phyloP scores from a whole-genome alignment of 306 rosid genomes.

The Quercus bicolor region DNA sequence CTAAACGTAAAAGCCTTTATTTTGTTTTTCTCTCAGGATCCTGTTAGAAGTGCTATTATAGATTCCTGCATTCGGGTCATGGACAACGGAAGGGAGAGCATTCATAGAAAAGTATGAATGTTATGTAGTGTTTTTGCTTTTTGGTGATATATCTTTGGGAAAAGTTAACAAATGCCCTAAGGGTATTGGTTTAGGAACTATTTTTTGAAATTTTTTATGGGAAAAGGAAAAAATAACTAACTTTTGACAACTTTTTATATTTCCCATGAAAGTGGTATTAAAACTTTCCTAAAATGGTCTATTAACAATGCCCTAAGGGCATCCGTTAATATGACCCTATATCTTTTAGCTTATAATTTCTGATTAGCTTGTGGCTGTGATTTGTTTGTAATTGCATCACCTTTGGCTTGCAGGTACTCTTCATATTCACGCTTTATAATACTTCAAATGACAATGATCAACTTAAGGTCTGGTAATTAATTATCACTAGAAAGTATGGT shows the following conservation, averaged over 20 bases:
- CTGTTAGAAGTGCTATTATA: constrained; percentile 71
- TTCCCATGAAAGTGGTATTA: no score
- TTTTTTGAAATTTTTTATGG: no score
- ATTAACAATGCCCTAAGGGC: no score
- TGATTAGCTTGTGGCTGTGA: neutral
- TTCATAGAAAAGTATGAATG: constrained; percentile 54
- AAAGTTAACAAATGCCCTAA: no score
- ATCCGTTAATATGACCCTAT: no score
- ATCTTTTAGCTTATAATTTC: neutral
- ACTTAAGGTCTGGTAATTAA: constrained; percentile 60
- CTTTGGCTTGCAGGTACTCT: constrained; percentile 50
- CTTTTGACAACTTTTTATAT: no score
- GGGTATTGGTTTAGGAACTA: no score
- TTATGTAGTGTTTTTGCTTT: neutral
- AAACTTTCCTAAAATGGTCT: no score
- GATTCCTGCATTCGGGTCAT: constrained; percentile 67
- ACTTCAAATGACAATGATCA: constrained; percentile 64
- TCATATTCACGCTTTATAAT: constrained; percentile 65
- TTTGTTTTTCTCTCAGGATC: constrained; percentile 47
- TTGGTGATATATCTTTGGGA: neutral
- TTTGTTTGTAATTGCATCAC: constrained; percentile 7
- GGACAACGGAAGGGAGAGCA: constrained; percentile 77
- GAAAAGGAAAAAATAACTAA: no score
- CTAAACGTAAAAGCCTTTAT: neutral
- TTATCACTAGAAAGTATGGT: neutral